phyloP scores from a whole-genome alignment of 371 early-diverging fungal species.

The Encephalitozoon intestinalis region DNA sequence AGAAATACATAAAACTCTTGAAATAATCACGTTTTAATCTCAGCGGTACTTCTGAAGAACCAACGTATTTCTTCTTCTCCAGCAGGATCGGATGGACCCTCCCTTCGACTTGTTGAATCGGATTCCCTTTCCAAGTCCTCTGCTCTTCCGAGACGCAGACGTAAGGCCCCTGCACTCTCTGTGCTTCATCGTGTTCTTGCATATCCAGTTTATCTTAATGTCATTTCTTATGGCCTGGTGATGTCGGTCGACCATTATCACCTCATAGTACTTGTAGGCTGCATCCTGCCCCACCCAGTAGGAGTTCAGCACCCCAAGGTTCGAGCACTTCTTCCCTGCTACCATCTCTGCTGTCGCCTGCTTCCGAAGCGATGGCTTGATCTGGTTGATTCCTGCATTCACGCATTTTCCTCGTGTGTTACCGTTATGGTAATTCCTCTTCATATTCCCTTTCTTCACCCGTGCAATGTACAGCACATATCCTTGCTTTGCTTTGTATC shows the following conservation, averaged over 20 bases:
- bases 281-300: constrained; percentile 96
- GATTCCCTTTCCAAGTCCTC: constrained; percentile 91
- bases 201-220: constrained; percentile 94
- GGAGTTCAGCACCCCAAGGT: constrained; percentile 87
- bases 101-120: constrained; percentile 91
- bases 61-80: constrained; percentile 62
- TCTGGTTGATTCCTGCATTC: constrained; percentile 86
- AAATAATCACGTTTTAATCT: constrained; percentile 1
- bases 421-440: constrained; percentile 82
- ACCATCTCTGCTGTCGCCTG: constrained; percentile 86
- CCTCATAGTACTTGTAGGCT: constrained; percentile 93
- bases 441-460: constrained; percentile 92
- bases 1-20: not conserved
- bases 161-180: constrained; percentile 95
- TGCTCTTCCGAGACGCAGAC: constrained; percentile 82
- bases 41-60: constrained; percentile 13
- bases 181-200: constrained; percentile 85
- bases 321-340: constrained; percentile 81
- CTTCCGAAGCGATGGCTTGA: constrained; percentile 82
- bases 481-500: constrained; percentile 97
- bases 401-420: constrained; percentile 90
- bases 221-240: constrained; percentile 93
- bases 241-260: constrained; percentile 87
- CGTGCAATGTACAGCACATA: constrained; percentile 89
- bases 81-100: constrained; percentile 75